Evolutionary conservation across 345 rosid species (phyloP).

Genomic region (Eucalyptus sp.): DNA sequence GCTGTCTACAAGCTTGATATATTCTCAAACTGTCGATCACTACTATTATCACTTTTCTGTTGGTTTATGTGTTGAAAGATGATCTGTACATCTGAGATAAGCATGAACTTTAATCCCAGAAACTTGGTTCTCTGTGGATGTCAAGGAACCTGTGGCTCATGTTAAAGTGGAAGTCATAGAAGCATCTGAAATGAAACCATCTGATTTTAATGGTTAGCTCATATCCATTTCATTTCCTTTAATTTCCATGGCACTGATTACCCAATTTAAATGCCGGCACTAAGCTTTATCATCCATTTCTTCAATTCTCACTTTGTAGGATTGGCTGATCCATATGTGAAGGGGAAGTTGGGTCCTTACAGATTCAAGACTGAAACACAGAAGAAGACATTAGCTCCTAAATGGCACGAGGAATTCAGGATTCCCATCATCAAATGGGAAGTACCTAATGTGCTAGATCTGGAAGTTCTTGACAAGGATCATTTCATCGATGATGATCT

Average conservation of each 20-base stretch:
- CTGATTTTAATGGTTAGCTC: slow-evolving; percentile 70
- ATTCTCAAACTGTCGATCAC: not conserved
- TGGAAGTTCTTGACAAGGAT: slow-evolving; percentile 90
- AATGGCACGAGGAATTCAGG: slow-evolving; percentile 84
- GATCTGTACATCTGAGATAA: not conserved
- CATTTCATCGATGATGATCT: slow-evolving; percentile 66
- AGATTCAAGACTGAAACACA: slow-evolving; percentile 60
- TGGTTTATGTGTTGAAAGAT: not conserved
- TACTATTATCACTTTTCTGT: not conserved
- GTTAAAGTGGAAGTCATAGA: slow-evolving; percentile 78
- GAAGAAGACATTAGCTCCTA: slow-evolving; percentile 69
- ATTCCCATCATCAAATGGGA: slow-evolving; percentile 84
- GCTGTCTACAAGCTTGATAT: not conserved
- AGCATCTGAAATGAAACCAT: slow-evolving; percentile 74
- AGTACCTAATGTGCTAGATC: slow-evolving; percentile 34
- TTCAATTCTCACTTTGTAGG: slow-evolving; percentile 33
- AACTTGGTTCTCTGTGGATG: slow-evolving; percentile 72
- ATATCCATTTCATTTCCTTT: not conserved
- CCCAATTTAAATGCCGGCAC: not conserved
- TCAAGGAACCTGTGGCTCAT: slow-evolving; percentile 65
- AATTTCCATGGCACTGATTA: not conserved
- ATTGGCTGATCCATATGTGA: slow-evolving; percentile 89
- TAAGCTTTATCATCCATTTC: not conserved
- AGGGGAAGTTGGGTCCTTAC: slow-evolving; percentile 77
- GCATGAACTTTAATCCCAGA: slow-evolving; percentile 22